phyloP scores from a whole-genome alignment of 208 protist genomes.

The Crithidia brevicula region DNA sequence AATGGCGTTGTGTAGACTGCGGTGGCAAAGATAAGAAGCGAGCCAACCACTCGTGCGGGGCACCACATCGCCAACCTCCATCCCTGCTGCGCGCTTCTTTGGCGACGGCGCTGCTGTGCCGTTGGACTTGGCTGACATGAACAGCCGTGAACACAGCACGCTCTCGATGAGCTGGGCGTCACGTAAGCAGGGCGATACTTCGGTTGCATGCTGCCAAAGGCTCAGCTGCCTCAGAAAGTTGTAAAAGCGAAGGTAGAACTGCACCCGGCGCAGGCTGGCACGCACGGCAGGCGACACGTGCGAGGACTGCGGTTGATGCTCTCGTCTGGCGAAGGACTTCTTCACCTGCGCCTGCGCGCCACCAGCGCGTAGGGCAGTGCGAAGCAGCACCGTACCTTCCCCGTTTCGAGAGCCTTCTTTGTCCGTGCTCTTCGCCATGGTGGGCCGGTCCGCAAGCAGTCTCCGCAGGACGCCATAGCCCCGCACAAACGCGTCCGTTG shows the following conservation, averaged over 20 bases:
- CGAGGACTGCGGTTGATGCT: no score
- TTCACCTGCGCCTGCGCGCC: background rate
- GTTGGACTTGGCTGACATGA: background rate
- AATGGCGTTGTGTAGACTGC: constrained; percentile 5
- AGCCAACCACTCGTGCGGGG: background rate
- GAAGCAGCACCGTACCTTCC: no score
- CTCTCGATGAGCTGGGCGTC: constrained; percentile 8
- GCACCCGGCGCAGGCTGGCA: background rate
- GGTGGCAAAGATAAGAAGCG: background rate
- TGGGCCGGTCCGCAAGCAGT: background rate
- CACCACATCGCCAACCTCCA: background rate
- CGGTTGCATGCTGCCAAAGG: background rate
- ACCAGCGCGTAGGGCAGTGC: background rate
- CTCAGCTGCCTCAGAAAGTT: constrained; percentile 11
- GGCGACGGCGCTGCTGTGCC: background rate
- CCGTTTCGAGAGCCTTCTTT: background rate
- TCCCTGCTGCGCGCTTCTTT: background rate
- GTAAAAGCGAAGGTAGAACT: constrained; percentile 26
- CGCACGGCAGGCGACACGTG: constrained; percentile 3
- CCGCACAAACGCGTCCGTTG: constrained; percentile 7
- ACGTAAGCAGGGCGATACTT: background rate
- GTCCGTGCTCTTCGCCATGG: background rate
- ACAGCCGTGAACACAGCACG: constrained; percentile 14
- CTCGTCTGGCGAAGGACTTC: no score
- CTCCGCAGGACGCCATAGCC: constrained; percentile 18